A percentile compares a stretch with the other conserved stretches of the same genome.
Evolutionary conservation across 345 rosid species (phyloP).

Genomic region (Laguncularia racemosa): DNA sequence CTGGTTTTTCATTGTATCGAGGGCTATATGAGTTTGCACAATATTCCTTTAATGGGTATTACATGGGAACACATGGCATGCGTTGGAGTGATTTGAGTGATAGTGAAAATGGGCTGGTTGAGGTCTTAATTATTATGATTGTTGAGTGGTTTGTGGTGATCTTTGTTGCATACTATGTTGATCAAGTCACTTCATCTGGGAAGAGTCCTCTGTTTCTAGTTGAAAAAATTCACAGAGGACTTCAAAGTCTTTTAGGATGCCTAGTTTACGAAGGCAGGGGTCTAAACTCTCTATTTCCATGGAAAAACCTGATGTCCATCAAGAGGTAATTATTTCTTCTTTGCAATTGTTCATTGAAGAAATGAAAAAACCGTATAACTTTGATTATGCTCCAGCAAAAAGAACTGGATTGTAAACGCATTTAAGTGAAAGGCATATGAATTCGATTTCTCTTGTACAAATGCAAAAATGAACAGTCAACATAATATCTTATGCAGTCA

Average conservation of each 20-base stretch:
- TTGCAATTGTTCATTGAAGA: constrained; percentile 1
- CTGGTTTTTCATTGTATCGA: constrained; percentile 76
- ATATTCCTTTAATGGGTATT: constrained; percentile 39
- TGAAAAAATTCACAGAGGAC: constrained; percentile 27
- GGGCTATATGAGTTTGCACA: constrained; percentile 77
- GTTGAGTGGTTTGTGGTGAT: constrained; percentile 70
- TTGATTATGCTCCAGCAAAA: neutral
- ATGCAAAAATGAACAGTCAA: too few species aligned
- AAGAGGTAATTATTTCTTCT: constrained; percentile 49
- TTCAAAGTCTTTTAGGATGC: constrained; percentile 28
- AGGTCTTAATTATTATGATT: constrained; percentile 48
- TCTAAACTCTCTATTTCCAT: constrained; percentile 54
- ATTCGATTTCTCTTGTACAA: too few species aligned
- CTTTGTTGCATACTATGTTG: constrained; percentile 59
- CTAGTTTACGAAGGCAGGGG: constrained; percentile 50
- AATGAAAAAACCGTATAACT: neutral
- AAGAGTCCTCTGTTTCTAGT: constrained; percentile 49
- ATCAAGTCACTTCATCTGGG: constrained; percentile 44
- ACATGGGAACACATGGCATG: constrained; percentile 61
- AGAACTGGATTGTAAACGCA: too few species aligned
- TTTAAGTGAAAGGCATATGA: too few species aligned
- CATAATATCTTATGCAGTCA: too few species aligned
- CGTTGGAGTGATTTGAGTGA: constrained; percentile 55
- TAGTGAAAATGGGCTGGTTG: constrained; percentile 52
- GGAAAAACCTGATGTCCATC: constrained; percentile 73